Evolutionary conservation across 2,329 filamentous ascomycete genomes (phyloP).

Genomic region (Boeremia lycopersici): DNA sequence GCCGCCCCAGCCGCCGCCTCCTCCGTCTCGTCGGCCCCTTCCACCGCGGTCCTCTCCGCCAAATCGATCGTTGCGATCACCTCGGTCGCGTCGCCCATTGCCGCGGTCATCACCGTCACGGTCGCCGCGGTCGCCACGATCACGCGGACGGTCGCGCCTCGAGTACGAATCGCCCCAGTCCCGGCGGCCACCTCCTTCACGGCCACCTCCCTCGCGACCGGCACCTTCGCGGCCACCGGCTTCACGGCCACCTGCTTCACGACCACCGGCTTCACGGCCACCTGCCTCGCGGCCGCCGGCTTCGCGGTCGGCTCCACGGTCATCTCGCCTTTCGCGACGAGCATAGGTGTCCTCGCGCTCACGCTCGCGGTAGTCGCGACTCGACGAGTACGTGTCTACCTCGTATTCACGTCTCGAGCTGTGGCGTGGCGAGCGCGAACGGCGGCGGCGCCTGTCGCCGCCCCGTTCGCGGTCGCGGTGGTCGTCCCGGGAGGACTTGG

Average conservation of each 20-base stretch:
- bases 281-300: slow-evolving; percentile 4
- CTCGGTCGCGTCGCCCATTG: slow-evolving; percentile 40
- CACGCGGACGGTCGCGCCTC: slow-evolving; percentile 42
- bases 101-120: slow-evolving; percentile 44
- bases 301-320: slow-evolving; percentile 58
- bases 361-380: slow-evolving; percentile 87
- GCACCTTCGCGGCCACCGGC: slow-evolving; percentile 13
- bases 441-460: slow-evolving; percentile 61
- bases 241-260: slow-evolving; percentile 45
- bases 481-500: slow-evolving; percentile 41
- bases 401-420: slow-evolving; percentile 70
- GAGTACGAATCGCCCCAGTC: slow-evolving; percentile 64
- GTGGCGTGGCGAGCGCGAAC: slow-evolving; percentile 85
- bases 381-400: slow-evolving; percentile 88
- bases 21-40: slow-evolving; percentile 30
- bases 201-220: neutral
- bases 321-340: slow-evolving; percentile 61
- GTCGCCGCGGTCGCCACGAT: slow-evolving; percentile 37
- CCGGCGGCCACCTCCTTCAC: slow-evolving; percentile 57
- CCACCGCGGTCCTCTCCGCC: slow-evolving; percentile 48
- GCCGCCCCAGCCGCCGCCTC: slow-evolving; percentile 19
- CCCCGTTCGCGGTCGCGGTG: slow-evolving; percentile 31
- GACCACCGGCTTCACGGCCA: slow-evolving; percentile 49
- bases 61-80: slow-evolving; percentile 53
- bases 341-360: slow-evolving; percentile 93